phyloP scores from a whole-genome alignment of 306 rosid genomes.

The peach (Prunus persica) region Prunus_persica_NCBIv2 NC_034015.1:16123501-16124000 shows the following conservation, averaged over 20 bases:
- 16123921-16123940: constrained; percentile 79
- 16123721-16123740: constrained; percentile 9
- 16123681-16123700: constrained; percentile 93
- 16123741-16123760: constrained; percentile 18
- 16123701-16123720: constrained; percentile 79
- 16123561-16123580: constrained; percentile 19
- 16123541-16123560: constrained; percentile 14
- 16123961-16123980: constrained; percentile 64
- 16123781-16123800: constrained; percentile 4
- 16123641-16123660: constrained; percentile 91
- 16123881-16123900: constrained; percentile 54
- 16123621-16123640: constrained; percentile 62
- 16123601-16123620: constrained; percentile 75
- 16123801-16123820: not conserved
- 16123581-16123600: constrained; percentile 89
- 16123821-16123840: not conserved
- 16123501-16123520: not conserved
- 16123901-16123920: constrained; percentile 64
- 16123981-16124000: constrained; percentile 54
- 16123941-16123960: constrained; percentile 68
- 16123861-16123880: constrained; percentile 80
- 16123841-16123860: constrained; percentile 54
- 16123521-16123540: not conserved
- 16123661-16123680: constrained; percentile 86
- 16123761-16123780: not conserved